Percentiles rank a stretch among this genome's conserved stretches.
Evolutionary conservation across 169 alveolate genomes (phyloP).

Genomic region (Cryptosporidium sp.): DNA sequence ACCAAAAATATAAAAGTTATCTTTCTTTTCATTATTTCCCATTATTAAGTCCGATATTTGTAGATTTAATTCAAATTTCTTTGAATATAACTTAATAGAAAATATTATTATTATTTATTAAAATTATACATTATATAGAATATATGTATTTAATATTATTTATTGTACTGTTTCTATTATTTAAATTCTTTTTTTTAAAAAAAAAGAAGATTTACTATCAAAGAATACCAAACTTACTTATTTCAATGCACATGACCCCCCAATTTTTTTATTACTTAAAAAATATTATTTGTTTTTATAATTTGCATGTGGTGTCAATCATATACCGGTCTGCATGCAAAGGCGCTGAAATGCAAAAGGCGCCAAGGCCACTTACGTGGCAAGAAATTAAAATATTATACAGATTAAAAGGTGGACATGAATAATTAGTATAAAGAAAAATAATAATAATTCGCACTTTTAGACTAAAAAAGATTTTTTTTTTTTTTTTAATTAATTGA

Average conservation of each 20-base stretch:
- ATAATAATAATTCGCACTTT: background rate
- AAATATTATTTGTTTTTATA: slow-evolving; percentile 16
- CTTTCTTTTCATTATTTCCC: background rate
- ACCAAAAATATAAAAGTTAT: background rate
- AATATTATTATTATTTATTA: background rate
- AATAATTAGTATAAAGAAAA: background rate
- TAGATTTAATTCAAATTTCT: background rate
- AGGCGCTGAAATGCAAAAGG: slow-evolving; percentile 66
- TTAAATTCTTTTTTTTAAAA: background rate
- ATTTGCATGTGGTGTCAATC: slow-evolving; percentile 63
- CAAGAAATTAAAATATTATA: slow-evolving; percentile 14
- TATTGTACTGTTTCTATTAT: background rate
- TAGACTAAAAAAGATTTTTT: background rate
- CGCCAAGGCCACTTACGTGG: slow-evolving; percentile 72
- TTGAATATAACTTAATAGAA: background rate
- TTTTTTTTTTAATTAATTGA: background rate
- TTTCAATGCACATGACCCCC: background rate
- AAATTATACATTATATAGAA: background rate
- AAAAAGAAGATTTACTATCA: background rate
- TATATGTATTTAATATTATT: background rate
- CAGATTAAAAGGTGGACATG: slow-evolving; percentile 18
- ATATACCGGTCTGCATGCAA: slow-evolving; percentile 61
- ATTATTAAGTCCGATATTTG: background rate
- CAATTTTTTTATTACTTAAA: slow-evolving; percentile 1
- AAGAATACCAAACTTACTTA: background rate